Evolutionary conservation across 2,329 filamentous ascomycete genomes (phyloP).

Genomic region (Ilyonectria robusta): DNA sequence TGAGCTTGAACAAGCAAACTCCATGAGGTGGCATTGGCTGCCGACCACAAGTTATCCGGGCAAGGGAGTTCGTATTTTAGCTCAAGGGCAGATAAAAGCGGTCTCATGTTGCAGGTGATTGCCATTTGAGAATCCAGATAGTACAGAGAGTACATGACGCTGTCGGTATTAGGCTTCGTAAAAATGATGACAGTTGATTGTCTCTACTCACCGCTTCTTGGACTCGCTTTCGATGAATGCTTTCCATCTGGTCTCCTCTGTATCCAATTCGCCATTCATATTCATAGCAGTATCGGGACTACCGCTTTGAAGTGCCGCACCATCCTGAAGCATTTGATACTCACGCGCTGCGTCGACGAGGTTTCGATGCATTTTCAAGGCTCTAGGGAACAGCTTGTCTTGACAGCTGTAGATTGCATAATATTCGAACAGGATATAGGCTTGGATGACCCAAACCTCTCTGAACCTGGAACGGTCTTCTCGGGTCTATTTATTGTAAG

Average conservation of each 20-base stretch:
- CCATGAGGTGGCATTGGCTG: conserved; percentile 24
- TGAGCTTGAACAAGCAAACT: conserved; percentile 23
- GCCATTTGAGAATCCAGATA: conserved; percentile 29
- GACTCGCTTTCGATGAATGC: conserved; percentile 25
- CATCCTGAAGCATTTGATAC: conserved; percentile 28
- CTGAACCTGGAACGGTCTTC: conserved; percentile 26
- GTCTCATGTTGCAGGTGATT: conserved; percentile 29
- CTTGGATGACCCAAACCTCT: conserved; percentile 27
- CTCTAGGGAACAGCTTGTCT: conserved; percentile 25
- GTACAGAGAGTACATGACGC: conserved; percentile 27
- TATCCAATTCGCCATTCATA: conserved; percentile 2
- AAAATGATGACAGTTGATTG: too few species aligned
- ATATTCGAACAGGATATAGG: conserved; percentile 28
- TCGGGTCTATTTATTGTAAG: background rate
- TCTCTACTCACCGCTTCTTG: conserved; percentile 18
- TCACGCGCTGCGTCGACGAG: conserved; percentile 22
- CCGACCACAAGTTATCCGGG: conserved; percentile 28
- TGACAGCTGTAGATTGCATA: conserved; percentile 30
- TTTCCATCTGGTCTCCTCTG: conserved; percentile 25
- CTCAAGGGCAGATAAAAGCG: conserved; percentile 24
- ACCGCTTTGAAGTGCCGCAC: conserved; percentile 13
- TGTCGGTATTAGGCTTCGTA: background rate
- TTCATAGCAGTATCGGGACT: conserved; percentile 18
- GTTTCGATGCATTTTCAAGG: conserved; percentile 15
- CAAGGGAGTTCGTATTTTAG: conserved; percentile 29